phyloP scores from a whole-genome alignment of 2,329 filamentous ascomycete species.

The Aspergillus clavatus region DNA sequence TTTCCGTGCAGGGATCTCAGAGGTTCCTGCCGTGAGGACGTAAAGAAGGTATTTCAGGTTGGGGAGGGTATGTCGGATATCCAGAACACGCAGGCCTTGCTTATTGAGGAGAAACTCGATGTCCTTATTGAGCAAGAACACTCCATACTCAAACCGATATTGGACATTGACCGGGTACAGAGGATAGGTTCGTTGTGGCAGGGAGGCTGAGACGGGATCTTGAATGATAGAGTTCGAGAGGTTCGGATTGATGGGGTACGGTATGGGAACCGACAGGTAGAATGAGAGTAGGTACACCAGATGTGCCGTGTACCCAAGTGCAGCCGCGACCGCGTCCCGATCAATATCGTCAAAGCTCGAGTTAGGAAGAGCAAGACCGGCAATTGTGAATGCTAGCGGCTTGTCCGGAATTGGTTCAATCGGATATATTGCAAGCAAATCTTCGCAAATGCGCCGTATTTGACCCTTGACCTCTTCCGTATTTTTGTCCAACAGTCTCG shows the following conservation, averaged over 20 bases:
- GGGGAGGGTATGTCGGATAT: slow-evolving; percentile 85
- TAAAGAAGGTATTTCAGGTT: slow-evolving; percentile 93
- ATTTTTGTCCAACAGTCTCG: slow-evolving; percentile 51
- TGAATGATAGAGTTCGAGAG: slow-evolving; percentile 71
- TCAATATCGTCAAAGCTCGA: slow-evolving; percentile 65
- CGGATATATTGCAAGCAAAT: slow-evolving; percentile 71
- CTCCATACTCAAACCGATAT: slow-evolving; percentile 92
- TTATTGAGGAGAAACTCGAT: slow-evolving; percentile 66
- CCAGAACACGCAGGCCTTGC: slow-evolving; percentile 73
- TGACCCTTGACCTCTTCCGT: slow-evolving; percentile 71
- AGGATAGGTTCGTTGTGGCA: slow-evolving; percentile 67
- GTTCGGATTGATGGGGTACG: slow-evolving; percentile 69
- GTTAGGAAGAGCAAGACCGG: slow-evolving; percentile 72
- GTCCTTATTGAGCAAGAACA: slow-evolving; percentile 95
- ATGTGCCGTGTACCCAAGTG: slow-evolving; percentile 73
- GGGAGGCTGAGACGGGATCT: slow-evolving; percentile 61
- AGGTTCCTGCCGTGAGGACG: slow-evolving; percentile 74
- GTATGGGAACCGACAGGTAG: slow-evolving; percentile 72
- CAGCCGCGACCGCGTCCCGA: slow-evolving; percentile 69
- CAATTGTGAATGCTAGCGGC: slow-evolving; percentile 78
- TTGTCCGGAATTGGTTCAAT: slow-evolving; percentile 64
- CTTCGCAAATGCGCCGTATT: slow-evolving; percentile 79
- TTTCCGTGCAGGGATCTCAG: slow-evolving; percentile 54
- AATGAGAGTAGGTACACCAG: slow-evolving; percentile 71
- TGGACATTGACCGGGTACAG: slow-evolving; percentile 70